Base-by-base conservation (phyloP, 257 asterid species). In the Plectranthus barbatus region DNA sequence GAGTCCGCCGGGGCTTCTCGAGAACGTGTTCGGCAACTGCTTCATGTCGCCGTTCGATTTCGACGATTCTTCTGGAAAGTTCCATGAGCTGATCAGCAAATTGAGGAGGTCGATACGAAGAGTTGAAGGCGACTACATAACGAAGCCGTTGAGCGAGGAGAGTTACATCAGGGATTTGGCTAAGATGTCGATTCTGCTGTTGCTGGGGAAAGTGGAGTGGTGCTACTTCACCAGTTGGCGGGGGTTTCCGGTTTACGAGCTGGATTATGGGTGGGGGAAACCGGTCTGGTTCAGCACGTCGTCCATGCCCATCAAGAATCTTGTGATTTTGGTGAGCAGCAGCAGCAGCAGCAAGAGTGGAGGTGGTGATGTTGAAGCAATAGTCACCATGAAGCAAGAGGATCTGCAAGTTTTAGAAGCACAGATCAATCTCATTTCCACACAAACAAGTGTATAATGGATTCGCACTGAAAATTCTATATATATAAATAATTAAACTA, bases 351-450 rank as follows among this genome's bases (percentile, higher is more conserved):
- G n/a, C n/a, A n/a, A n/a, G n/a, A n/a, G n/a, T n/a, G n/a, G n/a
- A n/a, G 85, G 88, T 33, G 80, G 79, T 13, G 81, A 77, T 11
- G 72, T 79, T 1, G 85, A 79, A 41, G 85, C 78, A 18, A 77
- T 79, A 81, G 58, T 79, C 9, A 79, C 73, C 60, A 67, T 74
- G 73, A 60, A 19, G 9, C 63, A 66, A 15, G 77, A 77, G 12
- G 53, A 72, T 13, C n/a, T 52, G 6, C 14, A 60, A 50, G 12
- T 51, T 21, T 34, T 69, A 39, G 40, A 59, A 17, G 20, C 42
- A 21, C 44, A 69, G 37, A 19, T 67, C 41, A 9, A 56, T 9
- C 64, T 55, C 21, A 18, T 36, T 45, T 20, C 14, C 2, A 11
- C 44, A 39, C n/a, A 10, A 34, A 0, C 1, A 6, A 34, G 31